Evolutionary conservation across 345 rosid species (phyloP), one percentile per base, ranked within the genome.

Genomic region (Eutrema yunnanense): DNA sequence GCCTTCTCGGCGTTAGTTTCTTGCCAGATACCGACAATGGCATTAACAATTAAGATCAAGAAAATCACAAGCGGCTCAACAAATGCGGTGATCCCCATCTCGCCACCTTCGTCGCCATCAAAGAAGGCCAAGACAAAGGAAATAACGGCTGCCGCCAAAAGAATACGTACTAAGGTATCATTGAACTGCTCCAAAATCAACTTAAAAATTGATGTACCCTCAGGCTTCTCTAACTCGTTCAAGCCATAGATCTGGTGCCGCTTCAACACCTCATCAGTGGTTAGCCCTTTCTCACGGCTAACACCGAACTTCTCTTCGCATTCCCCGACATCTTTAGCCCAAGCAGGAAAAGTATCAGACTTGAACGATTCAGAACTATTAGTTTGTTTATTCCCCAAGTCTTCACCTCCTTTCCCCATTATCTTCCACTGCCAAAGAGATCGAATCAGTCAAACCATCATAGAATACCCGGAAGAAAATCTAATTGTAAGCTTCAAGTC

Each of bases 11-110:
- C 98, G 60, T 86, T 91, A 50, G 82, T 90, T 67, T 93, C 97
- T 78, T 93, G 98, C 96, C 97, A 93, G 76, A 93, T 72, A 29
- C 98, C 97, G 6, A 93, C 96, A 56, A 85, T 77, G 9, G 94
- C 97, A 76, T 93, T 93, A 66, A 93, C 90, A 75, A 93, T 93
- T 82, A 93, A 83, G 75, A 93, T 93, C 75, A 92, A 73, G 82
- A 92, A 92, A 57, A 92, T 92, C 44, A 92, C 97, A 72, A 93
- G 78, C 6, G 98, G 96, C 86, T 93, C 98, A 58, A 93, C 98
- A 64, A 90, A 93, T 0, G 97, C 94, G 0, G 97, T 90, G 26
- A 93, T 87, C 62, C 78, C 87, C 94, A 78, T 89, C 80, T 93
- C 97, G 38, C 91, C 97, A 8, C 98, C 96, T 85, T 92, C 98